Evolutionary conservation across 1,284 basidiomycete species (phyloP).

Genomic region (Porodaedalea pini): DNA sequence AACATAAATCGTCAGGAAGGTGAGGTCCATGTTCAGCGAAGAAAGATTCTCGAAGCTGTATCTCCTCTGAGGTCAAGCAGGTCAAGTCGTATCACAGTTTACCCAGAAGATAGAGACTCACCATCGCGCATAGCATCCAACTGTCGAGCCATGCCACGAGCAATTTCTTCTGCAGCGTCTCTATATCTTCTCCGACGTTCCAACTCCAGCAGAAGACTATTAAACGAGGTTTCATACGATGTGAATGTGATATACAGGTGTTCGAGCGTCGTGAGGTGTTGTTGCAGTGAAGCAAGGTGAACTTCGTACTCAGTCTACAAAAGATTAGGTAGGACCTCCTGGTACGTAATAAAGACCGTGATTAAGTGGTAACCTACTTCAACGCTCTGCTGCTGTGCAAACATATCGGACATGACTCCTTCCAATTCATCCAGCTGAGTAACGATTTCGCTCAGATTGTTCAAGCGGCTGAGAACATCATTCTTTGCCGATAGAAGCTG

Average conservation of each 20-base stretch:
- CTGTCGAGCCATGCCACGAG: conserved; percentile 59
- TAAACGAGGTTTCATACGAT: conserved; percentile 66
- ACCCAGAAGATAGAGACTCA: conserved; percentile 30
- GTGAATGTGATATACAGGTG: conserved; percentile 61
- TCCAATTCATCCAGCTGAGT: conserved; percentile 70
- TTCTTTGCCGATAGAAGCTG: conserved; percentile 45
- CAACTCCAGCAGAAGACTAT: conserved; percentile 67
- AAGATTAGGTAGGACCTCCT: background rate
- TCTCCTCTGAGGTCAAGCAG: conserved; percentile 54
- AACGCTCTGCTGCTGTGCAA: conserved; percentile 58
- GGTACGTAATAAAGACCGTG: background rate
- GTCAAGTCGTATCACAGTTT: conserved; percentile 4
- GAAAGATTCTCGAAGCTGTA: conserved; percentile 58
- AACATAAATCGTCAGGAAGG: conserved; percentile 72
- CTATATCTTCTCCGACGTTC: conserved; percentile 62
- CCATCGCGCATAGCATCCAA: conserved; percentile 63
- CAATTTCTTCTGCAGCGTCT: conserved; percentile 59
- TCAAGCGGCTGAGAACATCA: conserved; percentile 42
- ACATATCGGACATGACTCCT: conserved; percentile 73
- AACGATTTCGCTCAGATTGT: conserved; percentile 46
- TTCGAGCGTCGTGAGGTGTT: conserved; percentile 56
- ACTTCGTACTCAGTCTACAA: conserved; percentile 49
- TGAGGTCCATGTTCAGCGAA: conserved; percentile 65
- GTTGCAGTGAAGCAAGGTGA: conserved; percentile 51
- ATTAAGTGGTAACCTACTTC: conserved; percentile 43